A percentile compares a stretch with the other conserved stretches of the same genome.
phyloP scores from a whole-genome alignment of 768 basidiomycete species.

The Suillus clintonianus region DNA sequence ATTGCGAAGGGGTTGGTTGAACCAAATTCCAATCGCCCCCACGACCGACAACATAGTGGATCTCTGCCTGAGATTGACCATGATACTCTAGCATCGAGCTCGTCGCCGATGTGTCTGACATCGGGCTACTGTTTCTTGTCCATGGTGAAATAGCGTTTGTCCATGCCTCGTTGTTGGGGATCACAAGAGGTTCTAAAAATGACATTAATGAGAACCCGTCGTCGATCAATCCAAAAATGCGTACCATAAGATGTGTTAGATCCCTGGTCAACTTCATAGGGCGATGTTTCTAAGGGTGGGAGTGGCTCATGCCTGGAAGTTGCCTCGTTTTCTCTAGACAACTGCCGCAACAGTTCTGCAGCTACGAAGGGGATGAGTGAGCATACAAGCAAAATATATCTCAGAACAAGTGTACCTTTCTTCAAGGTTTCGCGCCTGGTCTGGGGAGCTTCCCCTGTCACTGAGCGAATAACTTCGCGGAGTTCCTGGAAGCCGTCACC shows the following conservation, averaged over 20 bases:
- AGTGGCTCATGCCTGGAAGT: conserved; percentile 1
- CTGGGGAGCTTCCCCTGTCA: conserved; percentile 23
- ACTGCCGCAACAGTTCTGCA: not conserved
- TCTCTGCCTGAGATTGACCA: not conserved
- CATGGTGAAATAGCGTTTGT: not conserved
- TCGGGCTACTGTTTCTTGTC: not conserved
- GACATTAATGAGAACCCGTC: not conserved
- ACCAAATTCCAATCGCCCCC: conserved; percentile 1
- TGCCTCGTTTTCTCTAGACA: not conserved
- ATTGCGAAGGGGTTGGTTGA: not conserved
- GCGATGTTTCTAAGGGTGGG: not conserved
- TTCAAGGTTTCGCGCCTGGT: conserved; percentile 31
- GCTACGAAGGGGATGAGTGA: not conserved
- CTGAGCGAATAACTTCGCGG: conserved; percentile 22
- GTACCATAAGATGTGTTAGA: not conserved
- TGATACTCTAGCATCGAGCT: not conserved
- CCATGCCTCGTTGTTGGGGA: conserved; percentile 1
- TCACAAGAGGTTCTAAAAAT: not conserved
- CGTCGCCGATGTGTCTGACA: conserved; percentile 1
- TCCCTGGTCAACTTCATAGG: not conserved
- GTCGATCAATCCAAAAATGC: too few species aligned
- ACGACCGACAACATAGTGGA: not conserved
- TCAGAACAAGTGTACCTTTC: conserved; percentile 14
- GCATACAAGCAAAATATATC: not conserved
- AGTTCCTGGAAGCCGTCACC: conserved; percentile 33